Conservation (phyloP, 345 rosid genomes). For the Dipteronia dyeriana region DNA sequence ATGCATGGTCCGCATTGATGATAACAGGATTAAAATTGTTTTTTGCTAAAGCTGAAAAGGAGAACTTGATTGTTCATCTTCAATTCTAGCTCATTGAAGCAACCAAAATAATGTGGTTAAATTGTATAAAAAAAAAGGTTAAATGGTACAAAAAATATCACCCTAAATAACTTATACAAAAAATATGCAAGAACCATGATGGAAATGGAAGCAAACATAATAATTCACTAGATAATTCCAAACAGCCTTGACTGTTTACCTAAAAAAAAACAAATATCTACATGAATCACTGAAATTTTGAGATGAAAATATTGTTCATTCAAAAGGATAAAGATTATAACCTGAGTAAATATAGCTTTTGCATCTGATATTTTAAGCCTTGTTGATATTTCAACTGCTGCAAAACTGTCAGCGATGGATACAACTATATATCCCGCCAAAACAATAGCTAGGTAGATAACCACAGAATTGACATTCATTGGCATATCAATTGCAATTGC, state of each 20-base stretch:
- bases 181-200: too few relatives aligned
- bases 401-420: constrained; percentile 97
- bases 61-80: not conserved
- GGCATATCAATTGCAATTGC: constrained; percentile 96
- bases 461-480: constrained; percentile 80
- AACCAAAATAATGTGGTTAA: not conserved
- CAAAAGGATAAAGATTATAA: constrained; percentile 20
- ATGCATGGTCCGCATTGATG: not conserved
- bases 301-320: not conserved
- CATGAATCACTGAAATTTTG: not conserved
- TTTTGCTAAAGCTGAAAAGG: not conserved
- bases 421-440: constrained; percentile 87
- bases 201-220: not conserved
- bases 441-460: constrained; percentile 89
- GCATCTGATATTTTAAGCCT: constrained; percentile 87
- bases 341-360: constrained; percentile 95
- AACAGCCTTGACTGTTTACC: not conserved
- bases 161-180: not conserved
- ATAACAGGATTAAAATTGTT: not conserved
- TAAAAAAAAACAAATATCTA: not conserved
- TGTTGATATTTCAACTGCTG: constrained; percentile 76
- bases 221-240: not conserved
- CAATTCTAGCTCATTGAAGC: not conserved
- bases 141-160: not conserved
- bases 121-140: not conserved